Conservation (phyloP, 148 eudicot genomes). For the Rhododendron mucronatum region DNA sequence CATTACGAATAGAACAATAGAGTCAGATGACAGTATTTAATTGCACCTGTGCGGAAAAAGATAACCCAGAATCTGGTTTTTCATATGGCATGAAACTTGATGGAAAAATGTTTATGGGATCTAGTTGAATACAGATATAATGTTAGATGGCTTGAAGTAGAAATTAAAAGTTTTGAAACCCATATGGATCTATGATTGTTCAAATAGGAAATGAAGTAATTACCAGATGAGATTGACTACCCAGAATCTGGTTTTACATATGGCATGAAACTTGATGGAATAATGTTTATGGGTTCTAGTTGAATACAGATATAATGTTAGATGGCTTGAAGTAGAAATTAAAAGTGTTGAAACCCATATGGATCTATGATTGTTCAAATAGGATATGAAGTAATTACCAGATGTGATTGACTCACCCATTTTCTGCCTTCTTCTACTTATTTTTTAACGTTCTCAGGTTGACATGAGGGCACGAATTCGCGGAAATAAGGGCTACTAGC, state of each 20-base stretch:
- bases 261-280: neutral
- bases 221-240: neutral
- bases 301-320: neutral
- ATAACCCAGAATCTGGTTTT: neutral
- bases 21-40: neutral
- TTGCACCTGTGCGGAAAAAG: neutral
- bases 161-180: neutral
- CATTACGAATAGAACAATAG: neutral
- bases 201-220: neutral
- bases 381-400: neutral
- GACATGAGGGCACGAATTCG: constrained; percentile 95
- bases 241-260: neutral
- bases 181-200: neutral
- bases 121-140: neutral
- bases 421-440: neutral
- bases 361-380: neutral
- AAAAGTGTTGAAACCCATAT: neutral
- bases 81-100: neutral
- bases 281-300: neutral
- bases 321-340: neutral
- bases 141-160: neutral
- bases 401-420: neutral
- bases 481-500: constrained; percentile 79
- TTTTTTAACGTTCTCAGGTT: constrained; percentile 38
- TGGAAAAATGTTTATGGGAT: neutral